A percentile compares a stretch with the other conserved stretches of the same genome.
Evolutionary conservation across 805 yeast species (phyloP).

Genomic region (Saccharomycopsis capsularis): DNA sequence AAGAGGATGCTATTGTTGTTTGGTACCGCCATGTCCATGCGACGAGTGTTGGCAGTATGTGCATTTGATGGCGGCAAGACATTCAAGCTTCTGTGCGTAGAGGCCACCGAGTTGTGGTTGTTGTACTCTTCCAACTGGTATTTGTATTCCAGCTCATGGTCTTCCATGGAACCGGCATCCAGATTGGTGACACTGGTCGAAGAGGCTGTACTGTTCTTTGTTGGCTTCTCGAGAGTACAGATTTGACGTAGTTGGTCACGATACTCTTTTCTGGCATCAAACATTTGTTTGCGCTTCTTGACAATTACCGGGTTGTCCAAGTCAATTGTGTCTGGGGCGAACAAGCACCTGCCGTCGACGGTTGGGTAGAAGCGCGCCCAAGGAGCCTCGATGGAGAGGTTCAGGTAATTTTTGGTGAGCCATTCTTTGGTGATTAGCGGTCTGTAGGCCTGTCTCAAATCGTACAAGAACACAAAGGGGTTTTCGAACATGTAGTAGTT

Average conservation of each 20-base stretch:
- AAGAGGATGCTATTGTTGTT: neutral
- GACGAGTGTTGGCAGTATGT: neutral
- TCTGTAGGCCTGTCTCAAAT: slow-evolving; percentile 65
- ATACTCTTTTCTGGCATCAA: slow-evolving; percentile 32
- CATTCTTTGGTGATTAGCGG: slow-evolving; percentile 84
- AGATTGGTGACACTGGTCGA: neutral
- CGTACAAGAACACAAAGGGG: slow-evolving; percentile 72
- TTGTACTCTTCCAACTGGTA: neutral
- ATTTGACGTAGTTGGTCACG: slow-evolving; percentile 29
- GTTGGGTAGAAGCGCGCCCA: slow-evolving; percentile 60
- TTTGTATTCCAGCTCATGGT: no score
- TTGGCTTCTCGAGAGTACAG: slow-evolving; percentile 9
- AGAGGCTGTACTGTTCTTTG: no score
- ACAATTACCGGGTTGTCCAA: slow-evolving; percentile 35
- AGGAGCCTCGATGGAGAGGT: slow-evolving; percentile 19
- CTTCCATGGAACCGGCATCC: neutral
- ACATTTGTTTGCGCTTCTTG: slow-evolving; percentile 27
- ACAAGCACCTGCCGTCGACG: slow-evolving; percentile 75
- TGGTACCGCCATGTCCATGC: neutral
- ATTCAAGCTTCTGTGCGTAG: neutral
- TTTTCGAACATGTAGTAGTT: slow-evolving; percentile 77
- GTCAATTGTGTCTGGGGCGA: slow-evolving; percentile 51
- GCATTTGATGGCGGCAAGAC: neutral
- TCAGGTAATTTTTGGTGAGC: slow-evolving; percentile 33
- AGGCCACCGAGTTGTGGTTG: neutral